Base-by-base conservation (phyloP, 495 filamentous ascomycete genomes). In the Aspergillus cristatus region DNA sequence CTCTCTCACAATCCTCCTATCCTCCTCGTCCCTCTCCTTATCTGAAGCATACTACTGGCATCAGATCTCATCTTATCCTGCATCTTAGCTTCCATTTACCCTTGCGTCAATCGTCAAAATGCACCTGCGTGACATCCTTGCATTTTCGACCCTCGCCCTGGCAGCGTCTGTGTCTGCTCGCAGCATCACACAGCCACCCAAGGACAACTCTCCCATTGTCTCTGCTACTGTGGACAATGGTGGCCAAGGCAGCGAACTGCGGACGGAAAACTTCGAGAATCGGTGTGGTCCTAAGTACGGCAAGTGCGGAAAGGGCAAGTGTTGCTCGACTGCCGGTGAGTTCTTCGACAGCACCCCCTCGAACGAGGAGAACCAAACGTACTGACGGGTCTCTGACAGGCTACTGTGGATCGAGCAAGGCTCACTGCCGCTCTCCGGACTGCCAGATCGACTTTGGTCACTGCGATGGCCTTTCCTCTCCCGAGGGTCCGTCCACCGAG, bases 401-500 rank as follows among this genome's bases (percentile, higher is more conserved):
- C 57, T 69, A 72, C 51, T 86, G 82, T 47, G 84, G 83, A 7
- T 67, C 53, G 7, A 70, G 70, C 2, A 53, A 46, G 38, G 72
- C 70, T 8, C 82, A 84, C 51, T 89, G 84, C 53, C 51, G 53
- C 13, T 72, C 81, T 20, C 83, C 84, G 2, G 77, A 80, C 40
- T 88, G 83, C 48, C 78, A 79, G 43, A 62, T 82, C 22, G 67
- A 76, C 41, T 89, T 75, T 44, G 81, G 79, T 18, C 63, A 44
- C 14, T 88, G 83, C 48, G 84, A 89, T 56, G 78, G 75, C 18
- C 78, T 82, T 55, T 60, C 71, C 36, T 68, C 69, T 14, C 84
- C 84, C 3, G 49, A 57, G 4, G 84, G 84, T 7, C 55, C 57
- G 3, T 72, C 76, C 15, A 87, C 82, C 0, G 67, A 69, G 2